Base-by-base conservation (phyloP, 2,329 filamentous ascomycete species). In the Pseudogymnoascus sp. region DNA sequence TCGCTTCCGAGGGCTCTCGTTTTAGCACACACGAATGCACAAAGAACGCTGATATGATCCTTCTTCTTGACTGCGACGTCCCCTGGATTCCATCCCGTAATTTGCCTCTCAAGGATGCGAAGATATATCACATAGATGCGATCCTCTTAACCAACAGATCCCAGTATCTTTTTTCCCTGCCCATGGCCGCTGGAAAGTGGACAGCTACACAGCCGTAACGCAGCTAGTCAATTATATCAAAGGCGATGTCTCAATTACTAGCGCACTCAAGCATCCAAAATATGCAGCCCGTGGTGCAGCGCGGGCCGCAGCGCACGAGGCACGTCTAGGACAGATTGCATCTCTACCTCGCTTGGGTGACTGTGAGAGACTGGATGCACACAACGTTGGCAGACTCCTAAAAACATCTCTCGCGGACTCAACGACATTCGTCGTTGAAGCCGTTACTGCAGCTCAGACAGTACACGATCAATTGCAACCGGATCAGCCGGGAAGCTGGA, bases 1-100 rank as follows among this genome's bases (percentile, higher is more conserved):
- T 64, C 10, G 76, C 71, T 1, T 79, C 71, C 10, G 65, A 80
- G 23, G 77, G 84, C 2, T 67, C 85, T 30, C 76, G 80, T 9
- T 85, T 81, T 62, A 80, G 82, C 5, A 75, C 77, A 1, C 81
- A 88, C 45, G 79, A 83, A 1, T 75, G 74, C 56, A 83, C 41
- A 9, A 28, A 18, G 7, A 79, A 80, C 0, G 83, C 85, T 0
- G 85, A 88, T 66, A 74, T 86, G 39, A 85, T 88, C 41, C 67
- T 89, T 3, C 77, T 88, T 2, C 72, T 87, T 12, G 84, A 89
- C 68, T 86, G 84, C 63, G 85, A 88, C 67, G 82, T 88, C 0
- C 85, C 85, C 0, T 88, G 84, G 84, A 84, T 88, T 59, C 81
- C 81, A 12, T 85, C 82, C 0, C 79, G 79, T 62, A 85, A 81